Evolutionary conservation across 2,329 filamentous ascomycete species (phyloP), one percentile per base, ranked within the genome.

Genomic region (Paecilomyces niveus): DNA sequence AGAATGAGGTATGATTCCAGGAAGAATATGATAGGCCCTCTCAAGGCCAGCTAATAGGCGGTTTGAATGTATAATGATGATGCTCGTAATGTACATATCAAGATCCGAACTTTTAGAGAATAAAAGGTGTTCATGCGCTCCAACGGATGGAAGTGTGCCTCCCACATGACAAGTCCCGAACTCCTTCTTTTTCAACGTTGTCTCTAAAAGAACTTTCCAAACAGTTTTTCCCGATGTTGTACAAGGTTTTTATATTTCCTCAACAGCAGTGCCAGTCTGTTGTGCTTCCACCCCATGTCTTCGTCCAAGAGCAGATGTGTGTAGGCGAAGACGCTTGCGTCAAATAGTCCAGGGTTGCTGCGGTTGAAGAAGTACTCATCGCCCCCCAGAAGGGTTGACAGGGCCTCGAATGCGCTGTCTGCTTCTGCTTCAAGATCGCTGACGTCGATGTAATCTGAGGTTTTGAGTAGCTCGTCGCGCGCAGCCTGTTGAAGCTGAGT

Each of bases 321-420:
- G 73, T 97, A 99, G 3, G 91, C 87, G 75, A 97, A 97, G 1
- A 97, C 84, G 57, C 85, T 86, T 6, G 93, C 92, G 74, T 99
- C 94, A 65, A 97, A 93, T 24, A 93, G 69, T 0, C 86, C 85
- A 0, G 93, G 90, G 15, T 73, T 70, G 31, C 72, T 55, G 58
- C 72, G 70, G 3, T 77, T 81, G 67, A 87, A 88, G 71, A 89
- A 89, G 79, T 85, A 88, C 18, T 76, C 67, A 39, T 85, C 73
- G 0, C 81, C 72, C 1, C 80, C 85, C 9, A 90, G 75, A 8
- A 88, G 67, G 21, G 73, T 78, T 1, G 84, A 83, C 8, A 90
- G 73, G 1, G 87, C 85, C 45, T 79, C 76, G 59, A 89, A 85
- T 0, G 87, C 87, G 56, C 83, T 81, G 24, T 78, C 80, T 2